Base-by-base conservation (phyloP, 805 yeast genomes). In the Saturnispora mendoncae region DNA sequence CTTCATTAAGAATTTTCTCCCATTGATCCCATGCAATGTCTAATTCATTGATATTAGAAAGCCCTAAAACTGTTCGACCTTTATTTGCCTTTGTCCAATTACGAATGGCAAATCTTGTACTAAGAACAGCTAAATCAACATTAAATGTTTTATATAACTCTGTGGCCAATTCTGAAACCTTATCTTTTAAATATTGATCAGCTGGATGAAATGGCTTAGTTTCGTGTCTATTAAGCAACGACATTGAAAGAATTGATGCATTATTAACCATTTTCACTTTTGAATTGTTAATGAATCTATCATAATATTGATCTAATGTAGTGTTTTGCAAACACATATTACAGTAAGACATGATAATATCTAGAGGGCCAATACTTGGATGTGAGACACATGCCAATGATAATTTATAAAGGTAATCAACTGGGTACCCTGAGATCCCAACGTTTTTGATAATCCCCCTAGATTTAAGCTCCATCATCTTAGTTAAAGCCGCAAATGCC, bases 201-300 rank as follows among this genome's bases (percentile, higher is more conserved):
- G 85, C 92, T 0, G 96, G 97, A 54, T 88, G 97, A 69, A 87
- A 90, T 1, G 68, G 53, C 48, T 73, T 80, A 0, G 95, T 80
- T 26, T 69, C 65, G 19, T 69, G 78, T 0, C 81, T 71, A 45
- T 94, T 70, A 43, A 88, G 66, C 43, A 88, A 60, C 4, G 95
- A 84, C 97, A 88, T 88, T 42, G 88, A 76, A 45, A 90, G 65
- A 29, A 92, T 87, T 1, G 95, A 83, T 3, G 90, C 96, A 56
- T 84, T 85, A 55, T 79, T 61, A n/a, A 88, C 58, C 46, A 68
- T 58, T 43, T 69, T 66, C 24, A 87, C 66, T 4, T 75, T 72
- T 10, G 83, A 74, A 6, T 73, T 74, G 2, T 46, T 51, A 30
- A 69, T 59, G 49, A 84, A 76, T 28, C 64, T 65, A 5, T 67